Evolutionary conservation across 345 rosid genomes (phyloP), one percentile per base, ranked within the genome.

Genomic region (Mercurialis annua): DNA sequence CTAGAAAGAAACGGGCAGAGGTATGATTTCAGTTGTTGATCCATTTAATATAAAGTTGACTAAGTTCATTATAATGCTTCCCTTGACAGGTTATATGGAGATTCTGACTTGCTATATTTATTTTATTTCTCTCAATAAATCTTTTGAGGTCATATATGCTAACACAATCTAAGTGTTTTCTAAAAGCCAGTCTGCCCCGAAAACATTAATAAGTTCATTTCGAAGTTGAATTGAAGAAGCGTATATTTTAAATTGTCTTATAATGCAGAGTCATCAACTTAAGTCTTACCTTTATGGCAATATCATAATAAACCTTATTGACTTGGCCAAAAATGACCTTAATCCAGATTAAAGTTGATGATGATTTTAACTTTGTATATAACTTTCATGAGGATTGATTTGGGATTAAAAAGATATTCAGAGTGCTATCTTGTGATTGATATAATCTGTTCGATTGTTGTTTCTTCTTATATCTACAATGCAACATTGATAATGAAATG

Each of bases 1-100:
- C 97, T 42, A 80, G 99, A 69, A 94, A 94, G 78, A 91, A 91
- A 73, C 78, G 98, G 29, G 76, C 67, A 33, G 89, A 87, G 99
- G 97, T 94, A 81, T 51, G 10, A 2, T 63, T 54, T 20, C 24
- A 44, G 59, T 62, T 55, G 38, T 33, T 16, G 7, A 11, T 15
- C 5, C 18, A 20, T 34, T 48, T 31, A 38, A 11, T 43, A 33
- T 27, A 40, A 4, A 40, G 44, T 4, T 9, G 44, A 1, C 40
- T 9, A 34, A 3, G 40, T 34, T 34, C 4, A 34, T 34, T 3
- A 34, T 9, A 3, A 34, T 34, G 40, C 40, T 34, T 4, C 5
- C 40, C n/a, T n/a, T n/a, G n/a, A n/a, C n/a, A n/a, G n/a, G n/a
- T n/a, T n/a, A n/a, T n/a, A n/a, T 34, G 9, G 40, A 40, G 44